Evolutionary conservation across 805 yeast genomes (phyloP).

Genomic region (Nakazawaea ambrosiae): DNA sequence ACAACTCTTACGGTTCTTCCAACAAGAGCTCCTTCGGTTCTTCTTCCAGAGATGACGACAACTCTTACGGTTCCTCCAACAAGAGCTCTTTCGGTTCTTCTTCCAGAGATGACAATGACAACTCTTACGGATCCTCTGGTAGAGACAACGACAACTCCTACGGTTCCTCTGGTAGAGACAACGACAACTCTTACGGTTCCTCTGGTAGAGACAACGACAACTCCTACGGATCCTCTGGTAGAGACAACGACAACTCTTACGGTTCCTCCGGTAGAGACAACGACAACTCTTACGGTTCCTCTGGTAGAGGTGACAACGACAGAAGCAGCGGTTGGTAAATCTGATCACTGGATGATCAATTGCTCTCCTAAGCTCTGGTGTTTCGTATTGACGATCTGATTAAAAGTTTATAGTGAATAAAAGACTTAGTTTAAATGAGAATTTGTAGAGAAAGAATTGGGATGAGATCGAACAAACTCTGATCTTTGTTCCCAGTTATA

Average conservation of each 20-base stretch:
- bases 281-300: constrained; percentile 14
- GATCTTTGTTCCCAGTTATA: too few relatives aligned
- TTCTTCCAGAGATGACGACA: constrained; percentile 11
- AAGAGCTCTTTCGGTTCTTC: constrained; percentile 13
- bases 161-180: constrained; percentile 15
- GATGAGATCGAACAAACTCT: too few relatives aligned
- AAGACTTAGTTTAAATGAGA: too few relatives aligned
- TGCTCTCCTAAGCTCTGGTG: too few relatives aligned
- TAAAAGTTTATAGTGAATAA: too few relatives aligned
- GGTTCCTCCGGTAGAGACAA: constrained; percentile 13
- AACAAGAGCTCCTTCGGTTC: constrained; percentile 25
- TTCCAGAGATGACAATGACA: constrained; percentile 1
- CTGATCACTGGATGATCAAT: neutral
- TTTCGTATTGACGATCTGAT: too few relatives aligned
- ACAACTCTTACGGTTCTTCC: constrained; percentile 23
- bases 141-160: constrained; percentile 8
- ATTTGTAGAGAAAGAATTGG: too few relatives aligned
- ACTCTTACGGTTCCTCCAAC: constrained; percentile 11
- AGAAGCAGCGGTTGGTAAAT: constrained; percentile 6
- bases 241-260: constrained; percentile 16
- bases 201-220: constrained; percentile 16
- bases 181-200: constrained; percentile 8
- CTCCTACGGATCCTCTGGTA: constrained; percentile 20
- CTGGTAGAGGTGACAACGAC: constrained; percentile 19
- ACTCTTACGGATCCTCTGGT: constrained; percentile 19